phyloP scores from a whole-genome alignment of 306 rosid species.

The Casuarina glauca region DNA sequence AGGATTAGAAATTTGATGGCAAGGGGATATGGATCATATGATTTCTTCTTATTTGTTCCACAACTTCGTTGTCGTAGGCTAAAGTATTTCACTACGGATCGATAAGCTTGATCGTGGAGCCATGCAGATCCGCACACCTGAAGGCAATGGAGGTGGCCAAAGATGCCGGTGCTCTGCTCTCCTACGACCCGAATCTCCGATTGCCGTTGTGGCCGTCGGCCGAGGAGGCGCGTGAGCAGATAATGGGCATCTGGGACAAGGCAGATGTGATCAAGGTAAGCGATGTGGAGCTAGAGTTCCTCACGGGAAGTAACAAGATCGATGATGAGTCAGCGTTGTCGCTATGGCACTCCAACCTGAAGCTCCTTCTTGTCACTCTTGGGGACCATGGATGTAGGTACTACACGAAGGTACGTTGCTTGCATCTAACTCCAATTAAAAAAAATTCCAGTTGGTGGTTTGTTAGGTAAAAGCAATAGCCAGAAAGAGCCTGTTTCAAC shows the following conservation, averaged over 20 bases:
- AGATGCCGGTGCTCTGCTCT: conserved; percentile 84
- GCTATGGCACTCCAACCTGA: conserved; percentile 77
- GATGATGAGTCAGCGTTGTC: conserved; percentile 80
- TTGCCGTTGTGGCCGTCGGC: conserved; percentile 78
- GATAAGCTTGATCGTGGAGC: conserved; percentile 95
- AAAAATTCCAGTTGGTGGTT: too few species aligned
- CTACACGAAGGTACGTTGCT: conserved; percentile 74
- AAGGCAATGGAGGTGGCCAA: conserved; percentile 86
- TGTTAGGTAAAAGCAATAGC: too few species aligned
- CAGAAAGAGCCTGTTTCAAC: not conserved
- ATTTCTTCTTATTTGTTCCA: too few species aligned
- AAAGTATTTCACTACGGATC: conserved; percentile 93
- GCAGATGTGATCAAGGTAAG: conserved; percentile 89
- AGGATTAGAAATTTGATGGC: too few species aligned
- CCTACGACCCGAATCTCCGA: conserved; percentile 86
- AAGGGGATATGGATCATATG: too few species aligned
- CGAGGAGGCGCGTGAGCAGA: conserved; percentile 80
- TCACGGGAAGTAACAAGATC: conserved; percentile 62
- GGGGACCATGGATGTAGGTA: conserved; percentile 90
- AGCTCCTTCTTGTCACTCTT: conserved; percentile 88
- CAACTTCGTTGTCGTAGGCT: conserved; percentile 40
- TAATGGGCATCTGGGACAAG: conserved; percentile 84
- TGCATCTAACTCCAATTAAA: too few species aligned
- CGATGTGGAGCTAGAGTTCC: conserved; percentile 84
- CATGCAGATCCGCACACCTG: conserved; percentile 92